Conservation (phyloP, 768 basidiomycete species). For the Gelatoporia subvermispora region DNA sequence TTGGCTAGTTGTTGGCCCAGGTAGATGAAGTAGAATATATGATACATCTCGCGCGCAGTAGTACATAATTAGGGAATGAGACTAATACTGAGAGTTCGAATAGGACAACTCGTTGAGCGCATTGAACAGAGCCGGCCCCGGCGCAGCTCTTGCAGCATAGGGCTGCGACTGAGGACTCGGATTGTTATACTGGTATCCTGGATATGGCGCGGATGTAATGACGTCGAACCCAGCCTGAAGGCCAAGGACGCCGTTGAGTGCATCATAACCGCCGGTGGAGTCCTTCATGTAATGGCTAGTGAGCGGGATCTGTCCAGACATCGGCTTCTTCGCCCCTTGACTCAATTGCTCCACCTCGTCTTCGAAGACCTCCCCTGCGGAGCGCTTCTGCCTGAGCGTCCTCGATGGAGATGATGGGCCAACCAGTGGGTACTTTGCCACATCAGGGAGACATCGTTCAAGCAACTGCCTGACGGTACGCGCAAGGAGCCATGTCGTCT, state of each 20-base stretch:
- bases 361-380: slow-evolving; percentile 4
- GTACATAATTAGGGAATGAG: too few relatives aligned
- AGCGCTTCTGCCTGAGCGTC: slow-evolving; percentile 1
- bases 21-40: too few relatives aligned
- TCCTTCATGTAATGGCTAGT: background rate
- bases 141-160: too few relatives aligned
- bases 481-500: background rate
- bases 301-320: background rate
- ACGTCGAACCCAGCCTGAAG: slow-evolving; percentile 1
- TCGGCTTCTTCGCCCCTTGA: background rate
- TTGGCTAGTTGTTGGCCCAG: too few relatives aligned
- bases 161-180: too few relatives aligned
- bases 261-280: background rate
- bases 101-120: too few relatives aligned
- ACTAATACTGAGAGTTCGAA: too few relatives aligned
- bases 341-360: background rate
- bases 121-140: too few relatives aligned
- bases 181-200: slow-evolving; percentile 2
- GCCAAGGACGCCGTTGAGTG: slow-evolving; percentile 1
- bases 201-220: slow-evolving; percentile 5
- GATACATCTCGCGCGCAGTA: too few relatives aligned
- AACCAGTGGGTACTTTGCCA: background rate
- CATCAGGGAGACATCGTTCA: background rate
- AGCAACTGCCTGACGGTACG: background rate
- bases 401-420: background rate